Conservation (phyloP, 345 rosid species). For the Populus euphratica region DNA sequence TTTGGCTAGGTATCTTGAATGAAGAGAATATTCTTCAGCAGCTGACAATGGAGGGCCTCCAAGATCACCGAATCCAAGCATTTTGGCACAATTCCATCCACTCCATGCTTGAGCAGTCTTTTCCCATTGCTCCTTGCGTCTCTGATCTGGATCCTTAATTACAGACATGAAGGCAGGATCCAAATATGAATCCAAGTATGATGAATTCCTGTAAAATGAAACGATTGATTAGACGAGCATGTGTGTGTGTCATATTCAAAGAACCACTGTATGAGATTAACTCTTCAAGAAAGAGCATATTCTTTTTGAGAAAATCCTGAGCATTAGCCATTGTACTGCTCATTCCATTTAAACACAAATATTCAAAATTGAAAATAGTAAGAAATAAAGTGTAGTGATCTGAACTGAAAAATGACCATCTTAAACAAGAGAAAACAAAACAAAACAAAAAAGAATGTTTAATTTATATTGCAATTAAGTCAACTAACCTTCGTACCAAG, state of each 20-base stretch:
- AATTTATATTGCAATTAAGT: neutral
- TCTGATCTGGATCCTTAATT: slow-evolving; percentile 93
- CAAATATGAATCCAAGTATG: slow-evolving; percentile 75
- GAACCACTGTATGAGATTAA: neutral
- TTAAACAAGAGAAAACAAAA: neutral
- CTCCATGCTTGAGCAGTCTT: slow-evolving; percentile 75
- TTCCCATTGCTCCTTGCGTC: slow-evolving; percentile 95
- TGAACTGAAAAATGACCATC: neutral
- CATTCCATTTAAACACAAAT: neutral
- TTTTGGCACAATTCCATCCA: slow-evolving; percentile 79
- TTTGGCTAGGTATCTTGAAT: slow-evolving; percentile 92
- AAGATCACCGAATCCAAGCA: slow-evolving; percentile 91
- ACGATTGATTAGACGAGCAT: neutral
- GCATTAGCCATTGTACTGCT: neutral
- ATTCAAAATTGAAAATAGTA: neutral
- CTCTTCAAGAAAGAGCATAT: neutral
- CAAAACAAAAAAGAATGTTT: neutral
- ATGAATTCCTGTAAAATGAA: slow-evolving; percentile 58
- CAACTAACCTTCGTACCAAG: slow-evolving; percentile 78
- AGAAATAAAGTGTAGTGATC: neutral
- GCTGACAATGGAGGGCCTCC: slow-evolving; percentile 77
- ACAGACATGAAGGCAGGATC: slow-evolving; percentile 98
- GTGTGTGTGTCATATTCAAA: neutral
- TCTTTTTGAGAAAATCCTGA: neutral
- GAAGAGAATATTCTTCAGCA: slow-evolving; percentile 93